A percentile compares a stretch with the other conserved stretches of the same genome.
Conservation (phyloP, 768 basidiomycete genomes). For the Lentinula lateritia region DNA sequence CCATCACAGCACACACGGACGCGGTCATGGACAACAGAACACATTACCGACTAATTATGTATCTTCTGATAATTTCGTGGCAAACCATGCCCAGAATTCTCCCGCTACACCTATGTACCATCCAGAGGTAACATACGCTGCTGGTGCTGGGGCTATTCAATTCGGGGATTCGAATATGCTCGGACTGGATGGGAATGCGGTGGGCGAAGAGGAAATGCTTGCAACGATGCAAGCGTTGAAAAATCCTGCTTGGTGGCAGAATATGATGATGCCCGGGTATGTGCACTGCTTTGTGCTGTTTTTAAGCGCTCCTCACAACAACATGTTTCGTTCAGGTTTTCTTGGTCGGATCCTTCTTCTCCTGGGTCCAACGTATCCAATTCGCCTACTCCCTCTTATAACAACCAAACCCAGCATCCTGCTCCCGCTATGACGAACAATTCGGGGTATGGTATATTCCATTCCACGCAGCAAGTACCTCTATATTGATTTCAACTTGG, state of each 20-base stretch:
- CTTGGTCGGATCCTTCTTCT: constrained; percentile 25
- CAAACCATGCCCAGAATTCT: constrained; percentile 11
- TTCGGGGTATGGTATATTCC: background rate
- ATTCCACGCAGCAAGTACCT: constrained; percentile 4
- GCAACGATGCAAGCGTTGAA: constrained; percentile 72
- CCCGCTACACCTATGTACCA: constrained; percentile 37
- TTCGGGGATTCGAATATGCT: constrained; percentile 33
- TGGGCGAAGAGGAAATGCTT: constrained; percentile 46
- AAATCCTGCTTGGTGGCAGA: constrained; percentile 68
- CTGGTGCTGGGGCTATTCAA: constrained; percentile 34
- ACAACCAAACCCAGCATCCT: background rate
- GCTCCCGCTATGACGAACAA: background rate
- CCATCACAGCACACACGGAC: background rate
- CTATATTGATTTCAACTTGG: background rate
- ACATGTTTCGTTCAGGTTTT: constrained; percentile 16
- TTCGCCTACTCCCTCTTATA: background rate
- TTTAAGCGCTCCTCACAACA: constrained; percentile 7
- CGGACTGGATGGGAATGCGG: constrained; percentile 19
- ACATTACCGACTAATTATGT: background rate
- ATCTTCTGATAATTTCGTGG: constrained; percentile 10
- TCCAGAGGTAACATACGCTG: constrained; percentile 41
- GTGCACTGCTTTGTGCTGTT: constrained; percentile 6
- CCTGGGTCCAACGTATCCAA: constrained; percentile 10
- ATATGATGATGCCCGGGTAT: constrained; percentile 85
- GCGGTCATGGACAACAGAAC: background rate